Base-by-base conservation (phyloP, 2,329 filamentous ascomycete genomes). In the Colletotrichum lupini region DNA sequence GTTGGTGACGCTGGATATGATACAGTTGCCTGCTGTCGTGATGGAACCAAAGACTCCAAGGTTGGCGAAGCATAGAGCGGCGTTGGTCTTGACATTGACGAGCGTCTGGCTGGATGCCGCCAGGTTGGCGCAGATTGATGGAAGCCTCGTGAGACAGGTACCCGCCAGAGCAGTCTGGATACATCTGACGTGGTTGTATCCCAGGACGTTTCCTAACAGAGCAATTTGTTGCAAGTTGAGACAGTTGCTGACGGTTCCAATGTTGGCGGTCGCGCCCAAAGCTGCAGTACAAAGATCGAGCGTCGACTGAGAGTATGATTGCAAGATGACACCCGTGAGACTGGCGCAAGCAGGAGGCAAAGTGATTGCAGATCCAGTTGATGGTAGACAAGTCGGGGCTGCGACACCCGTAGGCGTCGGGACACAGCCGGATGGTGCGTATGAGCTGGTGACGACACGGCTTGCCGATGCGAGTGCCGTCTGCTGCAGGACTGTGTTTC, bases 371-470 rank as follows among this genome's bases (percentile, higher is more conserved):
- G 11, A 19, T 42, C 37, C 37, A 0, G 37, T 42, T 42, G 37
- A 30, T 7, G 26, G 19, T 5, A 7, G 1, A 4, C 63, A 72
- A 19, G 4, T 28, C 19, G 42, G n/a, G 2, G 53, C n/a, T 1
- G 52, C 4, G 6, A 32, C 30, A 1, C 65, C 19, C 1, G 14
- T 24, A 1, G 65, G 69, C 6, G 69, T 68, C 2, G 69, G 28
- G 3, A 72, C 58, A 30, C 69, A 72, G 7, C 69, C 69, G 1
- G 69, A 53, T 4, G 65, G 65, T 14, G 35, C 26, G 3, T 22
- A 68, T 5, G 69, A 58, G 16, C n/a, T 14, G 1, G 58, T 60
- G 14, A 56, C 14, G 11, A 42, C 42, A 0, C 61, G 61, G 1
- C 14, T 52, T 11, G 59, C 56, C 8, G 61, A 53, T 5, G 37